Evolutionary conservation across 371 early-diverging fungal genomes (phyloP).

Genomic region (Amoeboaphelidium protococcarum): DNA sequence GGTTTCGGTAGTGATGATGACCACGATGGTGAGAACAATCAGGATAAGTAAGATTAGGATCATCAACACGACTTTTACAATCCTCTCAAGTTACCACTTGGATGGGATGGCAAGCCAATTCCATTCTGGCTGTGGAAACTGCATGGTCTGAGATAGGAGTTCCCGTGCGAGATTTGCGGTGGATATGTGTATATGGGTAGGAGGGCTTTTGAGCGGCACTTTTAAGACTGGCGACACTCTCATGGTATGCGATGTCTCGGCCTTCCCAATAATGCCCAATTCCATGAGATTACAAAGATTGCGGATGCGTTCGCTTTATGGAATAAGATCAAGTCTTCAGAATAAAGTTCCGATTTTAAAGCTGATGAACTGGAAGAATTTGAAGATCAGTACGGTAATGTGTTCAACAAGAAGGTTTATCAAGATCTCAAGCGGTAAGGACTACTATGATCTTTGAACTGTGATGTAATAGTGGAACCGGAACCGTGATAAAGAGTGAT

Average conservation of each 20-base stretch:
- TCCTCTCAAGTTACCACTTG: constrained; percentile 81
- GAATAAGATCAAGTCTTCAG: constrained; percentile 39
- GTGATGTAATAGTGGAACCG: no score
- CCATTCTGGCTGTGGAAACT: constrained; percentile 95
- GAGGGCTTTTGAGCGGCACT: constrained; percentile 87
- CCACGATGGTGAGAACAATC: constrained; percentile 32
- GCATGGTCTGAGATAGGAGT: constrained; percentile 82
- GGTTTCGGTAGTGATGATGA: constrained; percentile 21
- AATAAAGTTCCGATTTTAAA: constrained; percentile 26
- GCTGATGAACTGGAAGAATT: constrained; percentile 72
- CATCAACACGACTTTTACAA: constrained; percentile 78
- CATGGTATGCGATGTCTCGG: constrained; percentile 83
- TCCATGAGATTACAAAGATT: constrained; percentile 76
- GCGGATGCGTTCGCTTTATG: constrained; percentile 68
- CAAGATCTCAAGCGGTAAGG: constrained; percentile 21
- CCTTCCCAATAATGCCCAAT: constrained; percentile 73
- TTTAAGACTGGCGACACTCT: constrained; percentile 74
- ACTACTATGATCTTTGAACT: constrained; percentile 4
- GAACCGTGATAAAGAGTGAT: no score
- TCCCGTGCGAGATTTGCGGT: constrained; percentile 92
- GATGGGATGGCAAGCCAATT: constrained; percentile 97
- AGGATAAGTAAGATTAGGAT: constrained; percentile 49
- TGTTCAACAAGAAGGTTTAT: constrained; percentile 90
- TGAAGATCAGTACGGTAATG: constrained; percentile 89
- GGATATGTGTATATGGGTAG: constrained; percentile 85